Evolutionary conservation across 768 basidiomycete species (phyloP).

Genomic region (Plicaturopsis crispa): DNA sequence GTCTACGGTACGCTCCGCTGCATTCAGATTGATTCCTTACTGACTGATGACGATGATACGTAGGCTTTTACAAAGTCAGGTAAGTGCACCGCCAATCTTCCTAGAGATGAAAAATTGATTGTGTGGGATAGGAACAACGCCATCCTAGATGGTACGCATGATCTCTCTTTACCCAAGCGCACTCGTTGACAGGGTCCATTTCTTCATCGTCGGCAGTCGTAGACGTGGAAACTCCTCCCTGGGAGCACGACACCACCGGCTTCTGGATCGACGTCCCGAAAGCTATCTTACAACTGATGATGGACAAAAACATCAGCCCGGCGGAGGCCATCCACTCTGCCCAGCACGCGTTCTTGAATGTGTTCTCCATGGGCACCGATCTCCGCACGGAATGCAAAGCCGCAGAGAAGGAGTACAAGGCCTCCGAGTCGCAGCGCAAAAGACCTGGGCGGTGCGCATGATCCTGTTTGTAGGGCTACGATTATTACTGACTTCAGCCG

Average conservation of each 20-base stretch:
- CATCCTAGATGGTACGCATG: conserved; percentile 75
- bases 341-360: conserved; percentile 75
- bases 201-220: too few species aligned
- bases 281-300: conserved; percentile 43
- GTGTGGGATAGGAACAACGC: conserved; percentile 39
- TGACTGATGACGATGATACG: conserved; percentile 1
- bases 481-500: not conserved
- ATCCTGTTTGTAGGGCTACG: not conserved
- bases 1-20: conserved; percentile 55
- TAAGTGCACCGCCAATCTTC: conserved; percentile 15
- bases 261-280: conserved; percentile 75
- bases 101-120: too few species aligned
- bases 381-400: conserved; percentile 81
- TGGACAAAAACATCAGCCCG: conserved; percentile 46
- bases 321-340: conserved; percentile 85
- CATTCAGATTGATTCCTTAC: not conserved
- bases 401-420: conserved; percentile 64
- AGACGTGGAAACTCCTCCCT: conserved; percentile 71
- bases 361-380: conserved; percentile 61
- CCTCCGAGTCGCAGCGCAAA: conserved; percentile 44
- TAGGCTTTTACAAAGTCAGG: conserved; percentile 81
- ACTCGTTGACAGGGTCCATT: too few species aligned
- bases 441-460: conserved; percentile 54
- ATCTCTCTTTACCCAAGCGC: too few species aligned
- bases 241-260: conserved; percentile 66